Percentiles rank a stretch among this genome's conserved stretches.
Evolutionary conservation across 345 rosid species (phyloP).

Genomic region (Corchorus olitorius): DNA sequence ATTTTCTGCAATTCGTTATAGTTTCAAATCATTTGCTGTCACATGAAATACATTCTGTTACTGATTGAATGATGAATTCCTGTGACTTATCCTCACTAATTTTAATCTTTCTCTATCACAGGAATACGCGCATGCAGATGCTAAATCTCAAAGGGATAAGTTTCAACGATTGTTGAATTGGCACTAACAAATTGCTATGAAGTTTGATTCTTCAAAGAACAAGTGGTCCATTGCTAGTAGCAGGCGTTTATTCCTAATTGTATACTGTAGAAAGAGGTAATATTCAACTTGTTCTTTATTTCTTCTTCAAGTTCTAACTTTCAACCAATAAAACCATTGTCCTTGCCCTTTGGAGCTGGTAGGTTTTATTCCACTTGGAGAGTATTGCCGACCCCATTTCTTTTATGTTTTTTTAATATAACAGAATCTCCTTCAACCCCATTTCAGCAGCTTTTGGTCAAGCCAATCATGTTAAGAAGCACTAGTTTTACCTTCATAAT

Average conservation of each 20-base stretch:
- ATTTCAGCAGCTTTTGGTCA: neutral
- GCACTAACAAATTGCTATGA: slow-evolving; percentile 1
- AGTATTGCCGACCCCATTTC: neutral
- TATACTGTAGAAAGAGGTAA: neutral
- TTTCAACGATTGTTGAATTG: neutral
- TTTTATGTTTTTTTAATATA: neutral
- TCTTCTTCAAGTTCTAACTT: neutral
- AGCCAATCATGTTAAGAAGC: slow-evolving; percentile 19
- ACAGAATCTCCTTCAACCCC: slow-evolving; percentile 13
- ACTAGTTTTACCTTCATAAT: neutral
- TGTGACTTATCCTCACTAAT: neutral
- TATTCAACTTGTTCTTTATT: neutral
- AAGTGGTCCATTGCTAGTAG: neutral
- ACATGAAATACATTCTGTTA: neutral
- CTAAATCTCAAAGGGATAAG: slow-evolving; percentile 13
- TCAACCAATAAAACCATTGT: neutral
- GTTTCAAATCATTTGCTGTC: neutral
- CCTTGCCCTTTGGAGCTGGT: slow-evolving; percentile 12
- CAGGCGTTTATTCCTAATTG: slow-evolving; percentile 5
- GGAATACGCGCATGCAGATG: neutral
- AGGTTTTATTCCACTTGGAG: slow-evolving; percentile 24
- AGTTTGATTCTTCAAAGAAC: slow-evolving; percentile 3
- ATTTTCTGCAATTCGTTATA: neutral
- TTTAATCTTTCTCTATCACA: neutral
- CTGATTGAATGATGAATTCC: neutral